phyloP scores from a whole-genome alignment of 176 grass and related monocot genomes.

The Eremochloa ophiuroides region DNA sequence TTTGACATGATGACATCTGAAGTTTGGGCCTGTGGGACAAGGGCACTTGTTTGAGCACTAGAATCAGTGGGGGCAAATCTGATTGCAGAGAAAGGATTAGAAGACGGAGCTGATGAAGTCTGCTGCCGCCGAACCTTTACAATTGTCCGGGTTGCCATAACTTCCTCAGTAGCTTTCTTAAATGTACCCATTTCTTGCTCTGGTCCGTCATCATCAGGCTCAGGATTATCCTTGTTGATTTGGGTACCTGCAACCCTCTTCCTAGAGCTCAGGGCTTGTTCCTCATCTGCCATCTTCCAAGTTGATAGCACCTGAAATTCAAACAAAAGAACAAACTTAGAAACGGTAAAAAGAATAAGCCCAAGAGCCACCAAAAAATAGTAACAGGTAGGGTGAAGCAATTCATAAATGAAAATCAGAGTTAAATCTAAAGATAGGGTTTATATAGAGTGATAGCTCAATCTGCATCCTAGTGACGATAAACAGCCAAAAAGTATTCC shows the following conservation, averaged over 20 bases:
- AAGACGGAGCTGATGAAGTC: slow-evolving; percentile 39
- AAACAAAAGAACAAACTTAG: not conserved
- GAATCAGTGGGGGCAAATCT: slow-evolving; percentile 52
- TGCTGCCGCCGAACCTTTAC: slow-evolving; percentile 78
- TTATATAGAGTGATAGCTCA: not conserved
- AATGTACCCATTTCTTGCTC: slow-evolving; percentile 73
- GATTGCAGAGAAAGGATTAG: slow-evolving; percentile 86
- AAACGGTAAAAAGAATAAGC: not conserved
- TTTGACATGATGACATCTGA: slow-evolving; percentile 46
- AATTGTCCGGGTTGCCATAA: slow-evolving; percentile 82
- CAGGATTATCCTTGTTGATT: slow-evolving; percentile 85
- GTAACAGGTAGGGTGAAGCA: not conserved
- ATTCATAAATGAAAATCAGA: not conserved
- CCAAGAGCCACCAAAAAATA: not conserved
- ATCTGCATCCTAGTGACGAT: not conserved
- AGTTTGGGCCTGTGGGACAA: slow-evolving; percentile 31
- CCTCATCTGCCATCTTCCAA: slow-evolving; percentile 62
- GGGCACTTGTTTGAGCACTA: slow-evolving; percentile 35
- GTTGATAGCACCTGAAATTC: slow-evolving; percentile 15
- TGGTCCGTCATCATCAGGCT: slow-evolving; percentile 61
- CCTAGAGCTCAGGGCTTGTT: slow-evolving; percentile 65
- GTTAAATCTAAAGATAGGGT: not conserved
- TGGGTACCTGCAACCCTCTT: slow-evolving; percentile 82
- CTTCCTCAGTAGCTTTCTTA: slow-evolving; percentile 95
- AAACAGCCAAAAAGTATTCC: not conserved